Evolutionary conservation across 345 rosid species (phyloP).

Genomic region (Syzygium jambos): DNA sequence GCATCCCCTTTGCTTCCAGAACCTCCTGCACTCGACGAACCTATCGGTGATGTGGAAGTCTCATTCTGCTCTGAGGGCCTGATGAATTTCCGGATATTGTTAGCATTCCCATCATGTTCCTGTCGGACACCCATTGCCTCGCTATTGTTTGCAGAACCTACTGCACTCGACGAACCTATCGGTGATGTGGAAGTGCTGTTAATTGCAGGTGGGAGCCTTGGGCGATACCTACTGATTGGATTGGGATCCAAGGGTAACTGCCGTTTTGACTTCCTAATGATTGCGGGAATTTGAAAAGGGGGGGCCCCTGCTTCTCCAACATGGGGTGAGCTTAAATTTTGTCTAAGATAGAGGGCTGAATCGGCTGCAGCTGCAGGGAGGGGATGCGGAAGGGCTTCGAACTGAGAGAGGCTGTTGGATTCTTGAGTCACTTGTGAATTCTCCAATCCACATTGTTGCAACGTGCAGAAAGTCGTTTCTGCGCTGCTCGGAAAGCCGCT

Average conservation of each 20-base stretch:
- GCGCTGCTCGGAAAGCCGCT: constrained; percentile 9
- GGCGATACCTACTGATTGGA: not conserved
- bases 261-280: not conserved
- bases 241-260: not conserved
- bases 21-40: not conserved
- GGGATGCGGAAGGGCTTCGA: not conserved
- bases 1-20: not conserved
- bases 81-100: not conserved
- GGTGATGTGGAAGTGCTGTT: not conserved
- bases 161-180: not conserved
- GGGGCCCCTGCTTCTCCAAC: not conserved
- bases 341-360: not conserved
- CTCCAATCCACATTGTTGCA: not conserved
- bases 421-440: not conserved
- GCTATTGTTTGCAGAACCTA: not conserved
- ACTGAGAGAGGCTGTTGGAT: not conserved
- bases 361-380: not conserved
- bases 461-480: not conserved
- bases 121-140: not conserved
- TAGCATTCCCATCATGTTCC: not conserved
- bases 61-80: not conserved
- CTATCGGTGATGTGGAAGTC: not conserved
- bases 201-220: not conserved
- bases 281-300: not conserved
- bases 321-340: not conserved